phyloP scores from a whole-genome alignment of 257 asterid genomes.

The Nicotiana benthamiana region DNA sequence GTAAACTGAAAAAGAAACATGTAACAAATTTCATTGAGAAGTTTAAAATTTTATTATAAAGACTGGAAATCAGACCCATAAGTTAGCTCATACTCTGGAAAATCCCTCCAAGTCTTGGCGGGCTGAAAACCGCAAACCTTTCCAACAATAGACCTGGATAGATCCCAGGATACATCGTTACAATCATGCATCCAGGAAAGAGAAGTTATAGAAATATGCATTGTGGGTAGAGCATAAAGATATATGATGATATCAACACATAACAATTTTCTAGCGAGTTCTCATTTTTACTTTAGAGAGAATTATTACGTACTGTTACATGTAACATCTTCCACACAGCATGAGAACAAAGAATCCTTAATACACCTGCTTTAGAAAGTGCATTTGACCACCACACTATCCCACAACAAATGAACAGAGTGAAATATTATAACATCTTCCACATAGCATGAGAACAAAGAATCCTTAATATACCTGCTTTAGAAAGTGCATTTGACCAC shows the following conservation, averaged over 20 bases:
- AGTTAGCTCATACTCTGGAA: slow-evolving; percentile 55
- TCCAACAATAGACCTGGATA: slow-evolving; percentile 94
- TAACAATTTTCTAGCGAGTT: neutral
- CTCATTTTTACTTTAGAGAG: neutral
- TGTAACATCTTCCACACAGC: neutral
- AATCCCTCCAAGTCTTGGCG: slow-evolving; percentile 97
- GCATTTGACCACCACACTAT: neutral
- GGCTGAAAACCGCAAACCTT: slow-evolving; percentile 94
- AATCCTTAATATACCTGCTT: neutral
- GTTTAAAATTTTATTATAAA: neutral
- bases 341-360: neutral
- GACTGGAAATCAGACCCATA: neutral
- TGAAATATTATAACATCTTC: neutral
- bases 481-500: neutral
- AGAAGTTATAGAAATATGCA: neutral
- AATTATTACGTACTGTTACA: neutral
- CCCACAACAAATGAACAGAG: neutral
- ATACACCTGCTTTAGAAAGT: neutral
- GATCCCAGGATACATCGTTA: neutral
- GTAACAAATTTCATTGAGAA: neutral
- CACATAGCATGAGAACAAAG: neutral
- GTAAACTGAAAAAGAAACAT: slow-evolving; percentile 55
- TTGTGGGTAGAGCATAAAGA: neutral
- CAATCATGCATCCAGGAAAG: neutral
- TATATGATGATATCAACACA: neutral